Base-by-base conservation (phyloP, 495 filamentous ascomycete genomes). In the Clavariopsis aquatica region DNA sequence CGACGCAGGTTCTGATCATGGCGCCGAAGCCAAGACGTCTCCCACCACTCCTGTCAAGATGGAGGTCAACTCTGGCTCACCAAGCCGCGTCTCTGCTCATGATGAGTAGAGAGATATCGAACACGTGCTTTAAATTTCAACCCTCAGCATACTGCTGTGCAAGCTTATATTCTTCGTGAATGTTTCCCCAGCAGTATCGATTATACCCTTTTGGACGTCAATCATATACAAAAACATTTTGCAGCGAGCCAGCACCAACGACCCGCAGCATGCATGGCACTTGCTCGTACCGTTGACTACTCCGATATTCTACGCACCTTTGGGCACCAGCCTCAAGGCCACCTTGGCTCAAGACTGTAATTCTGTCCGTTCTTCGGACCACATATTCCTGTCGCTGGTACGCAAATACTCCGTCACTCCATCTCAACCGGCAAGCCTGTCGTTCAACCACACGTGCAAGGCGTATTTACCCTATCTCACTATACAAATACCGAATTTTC, bases 21-120 rank as follows among this genome's bases (percentile, higher is more conserved):
- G 27, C 23, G 28, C 26, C 24, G 68, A 67, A 6, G 54, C 58
- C 52, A 66, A 67, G 54, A 64, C 68, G n/a, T 67, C 58, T n/a
- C 68, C 68, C 20, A 54, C 64, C 8, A 70, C 68, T 20, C 68
- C 68, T 1, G 64, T 67, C 53, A 70, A 70, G 45, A 34, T 43
- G 8, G 60, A 62, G 20, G 60, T 59, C 1, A 23, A 26, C 19
- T 19, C 59, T 31, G 49, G 31, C 28, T 63, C 64, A 19, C 60
- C 68, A 22, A 61, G 45, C 60, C 64, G 51, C 19, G 41, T 17
- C 13, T 63, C 57, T 13, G 49, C 24, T 51, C 46, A 52, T 8
- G 49, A 51, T n/a, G 62, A 65, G 15, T 65, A 56, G 51, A 6
- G 15, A n/a, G 28, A 19, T 13, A n/a, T 31, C 2, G 6, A 23